phyloP scores from a whole-genome alignment of 2,329 filamentous ascomycete genomes.

The Neonectria sp. region DNA sequence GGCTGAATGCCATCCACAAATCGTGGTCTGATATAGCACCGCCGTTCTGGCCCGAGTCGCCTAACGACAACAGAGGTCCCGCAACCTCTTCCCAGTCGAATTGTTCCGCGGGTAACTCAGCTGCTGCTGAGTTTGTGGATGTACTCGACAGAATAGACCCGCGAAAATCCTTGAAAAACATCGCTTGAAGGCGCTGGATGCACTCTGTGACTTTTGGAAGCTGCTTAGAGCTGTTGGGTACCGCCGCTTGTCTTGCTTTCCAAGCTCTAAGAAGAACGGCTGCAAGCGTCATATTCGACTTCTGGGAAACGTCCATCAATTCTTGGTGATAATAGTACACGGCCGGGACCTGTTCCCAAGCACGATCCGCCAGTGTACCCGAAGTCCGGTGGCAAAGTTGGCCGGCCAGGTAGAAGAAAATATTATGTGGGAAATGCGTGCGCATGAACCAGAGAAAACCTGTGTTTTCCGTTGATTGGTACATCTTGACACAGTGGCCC shows the following conservation, averaged over 20 bases:
- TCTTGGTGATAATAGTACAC: slow-evolving; percentile 3
- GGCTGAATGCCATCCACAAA: background rate
- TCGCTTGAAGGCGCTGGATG: background rate
- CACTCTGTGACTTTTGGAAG: background rate
- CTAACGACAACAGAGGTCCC: background rate
- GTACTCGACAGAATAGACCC: background rate
- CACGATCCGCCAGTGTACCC: slow-evolving; percentile 18
- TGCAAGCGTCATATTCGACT: background rate
- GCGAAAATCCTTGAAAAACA: background rate
- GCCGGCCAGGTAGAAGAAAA: slow-evolving; percentile 19
- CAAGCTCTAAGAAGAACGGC: background rate
- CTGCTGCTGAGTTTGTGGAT: background rate
- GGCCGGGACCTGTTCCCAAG: slow-evolving; percentile 4
- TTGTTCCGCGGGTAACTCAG: background rate
- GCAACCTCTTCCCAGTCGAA: background rate
- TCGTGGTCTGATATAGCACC: background rate
- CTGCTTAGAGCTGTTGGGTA: background rate
- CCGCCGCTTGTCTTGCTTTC: background rate
- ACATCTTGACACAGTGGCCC: slow-evolving; percentile 11
- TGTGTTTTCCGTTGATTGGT: background rate
- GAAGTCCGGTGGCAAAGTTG: slow-evolving; percentile 20
- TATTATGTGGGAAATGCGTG: slow-evolving; percentile 14
- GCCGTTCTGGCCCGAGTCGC: background rate
- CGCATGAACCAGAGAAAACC: slow-evolving; percentile 19
- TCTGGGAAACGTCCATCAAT: background rate